Percentiles rank a stretch among this genome's conserved stretches.
Evolutionary conservation across 495 filamentous ascomycete species (phyloP).

Genomic region (Melanomma pulvis-pyrius): DNA sequence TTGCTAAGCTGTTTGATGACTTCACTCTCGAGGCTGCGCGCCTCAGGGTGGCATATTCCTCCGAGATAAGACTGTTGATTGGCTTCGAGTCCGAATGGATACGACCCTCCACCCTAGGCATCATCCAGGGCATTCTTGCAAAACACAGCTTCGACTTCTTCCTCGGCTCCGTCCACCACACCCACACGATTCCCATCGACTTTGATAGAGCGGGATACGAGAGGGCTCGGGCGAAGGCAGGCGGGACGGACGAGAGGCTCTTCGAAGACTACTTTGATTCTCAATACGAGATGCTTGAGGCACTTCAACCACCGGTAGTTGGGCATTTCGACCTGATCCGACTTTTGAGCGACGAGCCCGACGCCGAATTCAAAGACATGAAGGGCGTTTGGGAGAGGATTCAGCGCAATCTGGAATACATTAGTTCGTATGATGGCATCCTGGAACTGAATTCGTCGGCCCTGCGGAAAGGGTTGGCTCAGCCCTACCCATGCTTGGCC

Average conservation of each 20-base stretch:
- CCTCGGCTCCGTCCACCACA: constrained; percentile 89
- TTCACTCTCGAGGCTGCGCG: constrained; percentile 72
- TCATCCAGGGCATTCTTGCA: constrained; percentile 62
- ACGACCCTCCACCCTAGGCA: constrained; percentile 60
- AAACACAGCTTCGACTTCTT: constrained; percentile 78
- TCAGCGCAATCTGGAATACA: constrained; percentile 69
- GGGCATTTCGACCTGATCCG: constrained; percentile 94
- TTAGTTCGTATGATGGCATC: constrained; percentile 74
- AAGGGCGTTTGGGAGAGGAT: constrained; percentile 71
- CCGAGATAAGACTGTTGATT: constrained; percentile 77
- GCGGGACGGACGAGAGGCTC: constrained; percentile 68
- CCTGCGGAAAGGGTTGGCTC: constrained; percentile 83
- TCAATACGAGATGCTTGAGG: constrained; percentile 76
- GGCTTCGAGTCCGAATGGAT: constrained; percentile 95
- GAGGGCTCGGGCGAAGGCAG: constrained; percentile 58
- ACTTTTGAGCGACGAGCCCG: constrained; percentile 70
- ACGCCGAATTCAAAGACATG: constrained; percentile 57
- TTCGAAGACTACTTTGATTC: constrained; percentile 85
- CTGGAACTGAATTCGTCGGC: constrained; percentile 86
- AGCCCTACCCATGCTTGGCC: constrained; percentile 82
- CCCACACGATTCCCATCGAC: constrained; percentile 84
- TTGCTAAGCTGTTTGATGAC: constrained; percentile 62
- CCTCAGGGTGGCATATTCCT: constrained; percentile 69
- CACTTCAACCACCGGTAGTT: constrained; percentile 76
- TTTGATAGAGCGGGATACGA: constrained; percentile 71